A percentile compares a stretch with the other conserved stretches of the same genome.
These are phyloP conservation scores for Babesia divergens DNA, from an alignment of 169 alveolate genomes.

Conservation along the genomic window DNA sequence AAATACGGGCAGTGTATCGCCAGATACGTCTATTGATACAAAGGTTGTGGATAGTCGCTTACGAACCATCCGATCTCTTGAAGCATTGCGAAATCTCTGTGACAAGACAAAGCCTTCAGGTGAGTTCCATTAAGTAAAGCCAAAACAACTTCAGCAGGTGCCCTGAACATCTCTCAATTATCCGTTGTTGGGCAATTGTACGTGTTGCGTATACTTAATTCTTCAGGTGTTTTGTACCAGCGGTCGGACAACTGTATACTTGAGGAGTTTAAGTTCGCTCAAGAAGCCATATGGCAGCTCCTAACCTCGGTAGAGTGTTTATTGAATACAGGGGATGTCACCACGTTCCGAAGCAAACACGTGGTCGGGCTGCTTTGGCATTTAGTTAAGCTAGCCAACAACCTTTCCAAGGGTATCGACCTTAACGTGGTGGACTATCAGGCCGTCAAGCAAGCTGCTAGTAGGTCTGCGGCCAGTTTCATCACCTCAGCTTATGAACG, in stretches of 20 bases:
- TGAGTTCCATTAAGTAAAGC: not conserved
- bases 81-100: not conserved
- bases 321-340: not conserved
- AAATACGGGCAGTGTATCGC: no score
- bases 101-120: not conserved
- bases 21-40: no score
- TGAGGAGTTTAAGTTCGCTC: not conserved
- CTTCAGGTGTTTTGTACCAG: conserved; percentile 17
- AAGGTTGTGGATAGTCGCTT: not conserved
- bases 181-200: not conserved
- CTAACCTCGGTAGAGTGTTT: not conserved
- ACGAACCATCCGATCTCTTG: not conserved
- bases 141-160: not conserved
- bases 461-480: not conserved
- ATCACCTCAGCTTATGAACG: not conserved
- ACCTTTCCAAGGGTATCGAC: not conserved
- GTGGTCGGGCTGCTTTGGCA: conserved; percentile 39
- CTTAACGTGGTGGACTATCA: not conserved
- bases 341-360: conserved; percentile 20
- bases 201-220: not conserved
- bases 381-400: conserved; percentile 10
- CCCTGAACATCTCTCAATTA: not conserved
- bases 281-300: conserved; percentile 14
- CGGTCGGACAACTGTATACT: not conserved
- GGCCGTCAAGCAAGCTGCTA: not conserved